Conservation (phyloP, 1,139 yeast genomes). For the Taphrina sp. region DNA sequence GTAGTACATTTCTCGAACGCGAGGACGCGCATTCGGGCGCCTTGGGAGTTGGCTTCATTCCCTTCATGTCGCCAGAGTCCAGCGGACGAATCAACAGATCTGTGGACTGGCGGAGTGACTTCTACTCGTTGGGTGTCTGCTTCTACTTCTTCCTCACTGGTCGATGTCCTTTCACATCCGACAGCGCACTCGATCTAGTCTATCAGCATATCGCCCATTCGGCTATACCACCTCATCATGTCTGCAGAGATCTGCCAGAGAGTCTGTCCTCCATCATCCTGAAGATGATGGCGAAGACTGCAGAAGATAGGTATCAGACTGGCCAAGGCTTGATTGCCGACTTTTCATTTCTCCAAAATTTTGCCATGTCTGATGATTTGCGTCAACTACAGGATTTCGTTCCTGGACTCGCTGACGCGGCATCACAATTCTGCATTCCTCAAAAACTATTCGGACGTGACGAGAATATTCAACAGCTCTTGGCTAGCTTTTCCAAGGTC, state of each 20-base stretch:
- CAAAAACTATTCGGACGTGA: constrained; percentile 25
- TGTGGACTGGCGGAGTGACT: constrained; percentile 31
- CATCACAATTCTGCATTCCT: constrained; percentile 25
- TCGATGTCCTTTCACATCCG: constrained; percentile 24
- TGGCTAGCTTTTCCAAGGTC: constrained; percentile 13
- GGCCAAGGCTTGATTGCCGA: constrained; percentile 22
- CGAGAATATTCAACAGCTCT: constrained; percentile 10
- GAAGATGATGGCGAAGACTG: constrained; percentile 28
- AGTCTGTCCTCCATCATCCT: constrained; percentile 12
- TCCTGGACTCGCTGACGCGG: constrained; percentile 23
- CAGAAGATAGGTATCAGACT: constrained; percentile 31
- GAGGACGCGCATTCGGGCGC: constrained; percentile 23
- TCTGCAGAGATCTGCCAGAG: constrained; percentile 6
- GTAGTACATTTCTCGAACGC: constrained; percentile 19
- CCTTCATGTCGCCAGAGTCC: constrained; percentile 30
- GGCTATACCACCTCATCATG: constrained; percentile 4
- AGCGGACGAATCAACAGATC: constrained; percentile 29
- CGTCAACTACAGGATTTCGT: not conserved
- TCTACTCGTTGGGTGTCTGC: constrained; percentile 26
- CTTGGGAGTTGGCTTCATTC: constrained; percentile 9
- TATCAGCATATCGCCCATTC: constrained; percentile 28
- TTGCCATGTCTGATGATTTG: not conserved
- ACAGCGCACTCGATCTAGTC: constrained; percentile 20
- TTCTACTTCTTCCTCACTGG: constrained; percentile 27
- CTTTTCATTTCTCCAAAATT: constrained; percentile 1